Evolutionary conservation across 108 stramenopile species (phyloP).

Genomic region (Poteriospumella lacustris): DNA sequence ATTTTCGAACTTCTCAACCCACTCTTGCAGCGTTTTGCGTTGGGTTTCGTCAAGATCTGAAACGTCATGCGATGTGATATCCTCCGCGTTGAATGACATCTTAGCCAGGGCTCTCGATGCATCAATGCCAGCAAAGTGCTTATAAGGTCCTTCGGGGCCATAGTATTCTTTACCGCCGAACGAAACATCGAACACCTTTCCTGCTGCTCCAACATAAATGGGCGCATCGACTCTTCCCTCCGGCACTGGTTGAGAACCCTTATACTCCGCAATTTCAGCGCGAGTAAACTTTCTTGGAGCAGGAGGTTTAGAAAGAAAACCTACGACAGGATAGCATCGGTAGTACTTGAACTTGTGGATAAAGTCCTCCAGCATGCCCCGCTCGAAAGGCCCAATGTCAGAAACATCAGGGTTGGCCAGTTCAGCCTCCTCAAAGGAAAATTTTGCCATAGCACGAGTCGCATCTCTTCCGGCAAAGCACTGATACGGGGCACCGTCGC

Average conservation of each 20-base stretch:
- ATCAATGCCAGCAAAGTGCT: constrained; percentile 87
- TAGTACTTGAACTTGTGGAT: constrained; percentile 82
- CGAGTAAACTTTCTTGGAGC: not conserved
- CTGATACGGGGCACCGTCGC: constrained; percentile 81
- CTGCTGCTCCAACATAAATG: constrained; percentile 60
- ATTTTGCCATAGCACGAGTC: constrained; percentile 81
- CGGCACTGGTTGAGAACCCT: not conserved
- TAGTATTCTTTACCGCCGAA: constrained; percentile 85
- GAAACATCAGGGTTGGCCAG: constrained; percentile 59
- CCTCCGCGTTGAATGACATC: constrained; percentile 88
- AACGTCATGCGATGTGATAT: constrained; percentile 63
- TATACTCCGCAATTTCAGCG: constrained; percentile 47
- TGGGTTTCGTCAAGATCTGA: constrained; percentile 75
- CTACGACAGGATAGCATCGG: constrained; percentile 74
- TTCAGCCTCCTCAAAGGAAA: constrained; percentile 75
- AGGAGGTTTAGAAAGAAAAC: constrained; percentile 44
- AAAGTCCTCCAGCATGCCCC: constrained; percentile 74
- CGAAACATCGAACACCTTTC: constrained; percentile 83
- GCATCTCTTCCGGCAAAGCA: constrained; percentile 90
- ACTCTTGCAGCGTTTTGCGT: constrained; percentile 74
- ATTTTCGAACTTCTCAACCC: constrained; percentile 82
- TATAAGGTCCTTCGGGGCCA: constrained; percentile 74
- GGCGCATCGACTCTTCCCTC: constrained; percentile 33
- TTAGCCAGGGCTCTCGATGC: constrained; percentile 85
- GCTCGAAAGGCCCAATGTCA: constrained; percentile 72